Percentiles rank a stretch among this genome's conserved stretches.
These are phyloP conservation scores for Tripterygium wilfordii DNA, from an alignment of 177 flowering plant species.

Conservation along the genomic window DNA sequence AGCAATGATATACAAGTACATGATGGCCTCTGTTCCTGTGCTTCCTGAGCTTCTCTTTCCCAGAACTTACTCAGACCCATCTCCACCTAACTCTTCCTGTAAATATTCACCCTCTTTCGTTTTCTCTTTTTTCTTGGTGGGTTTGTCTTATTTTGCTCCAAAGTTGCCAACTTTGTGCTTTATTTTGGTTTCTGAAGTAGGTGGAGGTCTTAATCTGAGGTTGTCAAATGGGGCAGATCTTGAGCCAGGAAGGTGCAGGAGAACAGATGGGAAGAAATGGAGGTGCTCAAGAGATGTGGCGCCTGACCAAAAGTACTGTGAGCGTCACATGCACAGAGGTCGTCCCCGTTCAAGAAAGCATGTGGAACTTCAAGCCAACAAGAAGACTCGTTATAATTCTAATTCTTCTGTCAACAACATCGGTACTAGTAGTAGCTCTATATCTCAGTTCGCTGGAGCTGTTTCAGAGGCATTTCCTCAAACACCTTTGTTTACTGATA, in stretches of 20 bases:
- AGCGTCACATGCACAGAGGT: conserved; percentile 53
- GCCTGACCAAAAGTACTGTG: conserved; percentile 54
- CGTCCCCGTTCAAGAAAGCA: conserved; percentile 76
- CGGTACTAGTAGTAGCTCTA: neutral
- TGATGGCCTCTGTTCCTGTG: conserved; percentile 43
- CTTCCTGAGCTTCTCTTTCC: conserved; percentile 39
- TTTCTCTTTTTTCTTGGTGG: neutral
- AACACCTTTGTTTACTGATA: neutral
- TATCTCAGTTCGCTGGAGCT: conserved; percentile 6
- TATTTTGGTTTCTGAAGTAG: neutral
- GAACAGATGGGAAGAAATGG: conserved; percentile 64
- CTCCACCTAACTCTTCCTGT: conserved; percentile 10
- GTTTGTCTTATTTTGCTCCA: neutral
- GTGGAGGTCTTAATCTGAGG: conserved; percentile 14
- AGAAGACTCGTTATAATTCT: conserved; percentile 16
- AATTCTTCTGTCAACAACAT: neutral
- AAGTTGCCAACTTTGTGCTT: conserved; percentile 1
- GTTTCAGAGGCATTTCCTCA: neutral
- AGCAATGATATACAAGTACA: conserved; percentile 41
- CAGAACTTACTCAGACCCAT: neutral
- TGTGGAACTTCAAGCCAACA: conserved; percentile 44
- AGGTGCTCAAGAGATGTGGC: conserved; percentile 54
- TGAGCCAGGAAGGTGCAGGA: conserved; percentile 45
- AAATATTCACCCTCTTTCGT: neutral
- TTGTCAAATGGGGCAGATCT: conserved; percentile 15